Base-by-base conservation (phyloP, 192 early-diverging fungal species). In the Pilaira anomala region DNA sequence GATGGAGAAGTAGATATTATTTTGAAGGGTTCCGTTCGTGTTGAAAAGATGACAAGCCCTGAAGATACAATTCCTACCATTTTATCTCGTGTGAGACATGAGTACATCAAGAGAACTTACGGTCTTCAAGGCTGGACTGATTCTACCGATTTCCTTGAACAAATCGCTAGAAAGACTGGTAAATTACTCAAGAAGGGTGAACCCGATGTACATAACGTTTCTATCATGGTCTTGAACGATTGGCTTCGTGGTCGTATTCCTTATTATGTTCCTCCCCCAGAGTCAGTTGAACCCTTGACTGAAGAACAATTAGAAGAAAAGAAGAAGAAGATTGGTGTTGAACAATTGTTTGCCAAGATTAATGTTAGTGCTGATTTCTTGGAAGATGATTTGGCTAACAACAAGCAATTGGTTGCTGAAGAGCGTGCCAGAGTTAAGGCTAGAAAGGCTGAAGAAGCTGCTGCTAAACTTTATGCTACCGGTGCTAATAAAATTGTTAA, bases 191-290 rank as follows among this genome's bases (percentile, higher is more conserved):
- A 95, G 78, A 93, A 94, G 57, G 97, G 92, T 12, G 97, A 99
- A 65, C 89, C 97, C n/a, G 93, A 99, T 77, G 36, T 96, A 33
- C 77, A 81, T 13, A 90, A 89, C 21, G 92, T 96, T 13, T 87
- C 97, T 33, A 94, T 94, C 73, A 99, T 97, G 94, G 85, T 99
- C 9, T 80, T 99, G 66, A 99, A 96, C 78, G 97, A 99, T 78
- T 99, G 95, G 95, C 74, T 97, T 45, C 88, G 97, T 46, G 97
- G 97, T 19, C 93, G 93, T 69, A 92, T 99, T 70, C 97, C 97
- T 24, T 97, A 88, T 81, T 99, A 91, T 74, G 84, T 87, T 2
- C 76, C 86, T 19, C 97, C 97, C 40, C 90, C 93, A 25, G 78
- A 82, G 50, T 58, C 64, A 42, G 54, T 58, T 18, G 73, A 36